Base-by-base conservation (phyloP, 257 asterid species). In the Salvia hispanica region DNA sequence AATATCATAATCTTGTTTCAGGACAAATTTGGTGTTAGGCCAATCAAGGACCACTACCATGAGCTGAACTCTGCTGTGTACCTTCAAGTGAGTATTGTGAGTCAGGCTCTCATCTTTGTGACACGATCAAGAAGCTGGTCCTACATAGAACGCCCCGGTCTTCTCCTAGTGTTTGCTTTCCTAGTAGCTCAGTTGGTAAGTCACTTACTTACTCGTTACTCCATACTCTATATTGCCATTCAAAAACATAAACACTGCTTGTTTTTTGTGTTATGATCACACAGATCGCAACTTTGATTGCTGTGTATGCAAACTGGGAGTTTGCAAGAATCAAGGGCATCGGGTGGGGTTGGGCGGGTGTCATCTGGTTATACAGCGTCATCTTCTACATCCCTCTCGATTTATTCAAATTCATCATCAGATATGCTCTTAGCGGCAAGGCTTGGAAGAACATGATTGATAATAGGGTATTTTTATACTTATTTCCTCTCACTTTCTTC, bases 301-400 rank as follows among this genome's bases (percentile, higher is more conserved):
- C 90, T 0, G 90, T 81, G 6, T 84, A 84, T 18, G 76, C 85
- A 13, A 42, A 77, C 46, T 84, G 90, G 90, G 84, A 39, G 7
- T 84, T 84, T 15, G 90, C 90, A 47, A 75, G 77, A 46, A 77
- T 82, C 64, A 46, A 52, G 0, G 87, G 85, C 1, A 70, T 79
- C 4, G 90, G 90, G 0, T 84, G 90, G 90, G 90, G 89, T 4
- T 84, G 89, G 89, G 86, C 86, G 1, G 83, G 79, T 1, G 85
- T 79, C 7, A 82, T 84, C 28, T 84, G 90, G 90, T 34, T 84
- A 11, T 84, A 77, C 69, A 84, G 82, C 71, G 0, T 84, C 53
- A 2, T 84, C 46, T 72, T 70, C 15, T 84, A 84, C 55, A 8
- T 84, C 75, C 85, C 85, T 1, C 84, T 84, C 33, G 90, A 84